Percentiles rank a stretch among this genome's conserved stretches.
Evolutionary conservation across 2,329 filamentous ascomycete species (phyloP).

Genomic region (Tolypocladium ophioglossoides): DNA sequence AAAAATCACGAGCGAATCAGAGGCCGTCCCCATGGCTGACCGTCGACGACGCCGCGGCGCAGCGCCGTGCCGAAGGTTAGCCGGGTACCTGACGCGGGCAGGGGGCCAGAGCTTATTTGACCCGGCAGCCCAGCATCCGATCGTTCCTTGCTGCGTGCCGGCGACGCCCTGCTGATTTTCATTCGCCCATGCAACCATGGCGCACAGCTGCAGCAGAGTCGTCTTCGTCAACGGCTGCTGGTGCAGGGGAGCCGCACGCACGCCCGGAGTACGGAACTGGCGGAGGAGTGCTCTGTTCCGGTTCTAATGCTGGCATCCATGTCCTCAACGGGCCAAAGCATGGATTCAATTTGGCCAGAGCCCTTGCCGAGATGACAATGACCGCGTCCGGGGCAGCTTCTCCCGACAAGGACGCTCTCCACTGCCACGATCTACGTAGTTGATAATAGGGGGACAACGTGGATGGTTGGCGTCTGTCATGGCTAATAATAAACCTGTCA

Average conservation of each 20-base stretch:
- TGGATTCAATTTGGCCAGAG: neutral
- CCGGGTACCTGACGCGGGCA: neutral
- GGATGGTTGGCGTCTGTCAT: too few relatives aligned
- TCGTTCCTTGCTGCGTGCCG: neutral
- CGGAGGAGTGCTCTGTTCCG: neutral
- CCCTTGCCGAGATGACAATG: neutral
- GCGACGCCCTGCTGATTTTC: too few relatives aligned
- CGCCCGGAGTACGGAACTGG: neutral
- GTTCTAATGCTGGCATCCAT: neutral
- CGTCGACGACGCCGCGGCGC: neutral
- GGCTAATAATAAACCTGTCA: neutral
- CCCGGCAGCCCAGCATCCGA: neutral
- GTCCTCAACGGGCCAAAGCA: neutral
- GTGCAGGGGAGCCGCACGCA: neutral
- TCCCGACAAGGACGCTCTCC: neutral
- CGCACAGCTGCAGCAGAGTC: neutral
- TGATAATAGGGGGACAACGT: neutral
- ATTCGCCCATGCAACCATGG: neutral
- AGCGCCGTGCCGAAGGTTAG: neutral
- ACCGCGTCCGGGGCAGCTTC: neutral
- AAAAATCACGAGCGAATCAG: slow-evolving; percentile 1
- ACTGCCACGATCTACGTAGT: neutral
- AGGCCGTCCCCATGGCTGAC: neutral
- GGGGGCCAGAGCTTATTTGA: neutral
- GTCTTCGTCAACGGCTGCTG: neutral